These are phyloP conservation scores for Paratinospora sagittata DNA, from an alignment of 164 flowering plant species.

Conservation along the genomic window DNA sequence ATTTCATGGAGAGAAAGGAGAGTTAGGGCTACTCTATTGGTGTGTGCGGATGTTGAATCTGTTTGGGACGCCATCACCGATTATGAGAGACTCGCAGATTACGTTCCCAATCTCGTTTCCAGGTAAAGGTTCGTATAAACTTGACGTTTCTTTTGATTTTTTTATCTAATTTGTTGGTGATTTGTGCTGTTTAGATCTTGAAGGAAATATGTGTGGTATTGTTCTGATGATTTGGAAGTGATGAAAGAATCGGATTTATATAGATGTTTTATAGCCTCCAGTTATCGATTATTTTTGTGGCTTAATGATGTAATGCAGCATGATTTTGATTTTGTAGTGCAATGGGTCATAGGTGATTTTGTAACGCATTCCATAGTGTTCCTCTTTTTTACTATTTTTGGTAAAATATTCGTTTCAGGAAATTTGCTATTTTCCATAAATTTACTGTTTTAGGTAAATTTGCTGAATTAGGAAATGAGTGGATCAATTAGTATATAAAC, in stretches of 20 bases:
- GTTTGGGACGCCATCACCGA: constrained; percentile 88
- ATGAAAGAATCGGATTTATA: too few species aligned
- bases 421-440: too few species aligned
- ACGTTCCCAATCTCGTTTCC: constrained; percentile 78
- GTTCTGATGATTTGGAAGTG: neutral
- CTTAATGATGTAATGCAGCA: too few species aligned
- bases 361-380: too few species aligned
- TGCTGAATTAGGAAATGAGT: too few species aligned
- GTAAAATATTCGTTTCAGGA: too few species aligned
- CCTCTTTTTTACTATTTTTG: too few species aligned
- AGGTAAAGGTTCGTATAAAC: constrained; percentile 34
- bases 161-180: neutral
- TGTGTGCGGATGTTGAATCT: constrained; percentile 57
- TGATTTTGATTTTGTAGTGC: too few species aligned
- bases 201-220: neutral
- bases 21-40: constrained; percentile 50
- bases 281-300: too few species aligned
- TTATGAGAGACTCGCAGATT: constrained; percentile 92
- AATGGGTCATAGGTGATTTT: too few species aligned
- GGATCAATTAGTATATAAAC: too few species aligned
- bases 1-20: constrained; percentile 93
- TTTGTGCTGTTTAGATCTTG: neutral
- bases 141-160: neutral
- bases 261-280: neutral
- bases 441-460: too few species aligned